Percentiles rank a stretch among this genome's conserved stretches.
Evolutionary conservation across 805 yeast genomes (phyloP).

Genomic region (Pichia manshurica): DNA sequence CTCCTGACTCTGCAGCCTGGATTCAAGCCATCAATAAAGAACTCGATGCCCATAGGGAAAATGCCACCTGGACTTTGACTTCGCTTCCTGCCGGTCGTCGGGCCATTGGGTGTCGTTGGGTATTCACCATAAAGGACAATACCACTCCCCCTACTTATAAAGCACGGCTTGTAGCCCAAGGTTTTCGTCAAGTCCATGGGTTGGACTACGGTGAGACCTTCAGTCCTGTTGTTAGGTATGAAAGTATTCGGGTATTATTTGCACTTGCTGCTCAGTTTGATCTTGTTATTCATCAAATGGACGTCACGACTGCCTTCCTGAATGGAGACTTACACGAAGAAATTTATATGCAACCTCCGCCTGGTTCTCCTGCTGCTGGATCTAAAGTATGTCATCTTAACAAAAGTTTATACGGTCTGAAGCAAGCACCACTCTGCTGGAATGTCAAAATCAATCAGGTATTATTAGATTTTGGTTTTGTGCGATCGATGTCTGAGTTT

Average conservation of each 20-base stretch:
- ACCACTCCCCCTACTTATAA: slow-evolving; percentile 4
- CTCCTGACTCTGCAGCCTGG: background rate
- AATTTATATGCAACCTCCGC: background rate
- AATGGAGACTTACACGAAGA: slow-evolving; percentile 10
- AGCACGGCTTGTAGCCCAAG: slow-evolving; percentile 7
- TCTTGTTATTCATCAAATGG: slow-evolving; percentile 14
- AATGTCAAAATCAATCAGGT: slow-evolving; percentile 1
- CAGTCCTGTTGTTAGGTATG: slow-evolving; percentile 4
- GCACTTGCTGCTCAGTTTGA: slow-evolving; percentile 8
- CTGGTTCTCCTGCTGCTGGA: slow-evolving; percentile 1
- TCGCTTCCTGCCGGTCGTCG: background rate
- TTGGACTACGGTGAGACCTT: slow-evolving; percentile 4
- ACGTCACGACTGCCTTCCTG: slow-evolving; percentile 15
- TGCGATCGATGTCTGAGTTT: background rate
- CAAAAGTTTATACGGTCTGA: background rate
- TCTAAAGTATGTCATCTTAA: background rate
- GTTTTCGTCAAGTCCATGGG: slow-evolving; percentile 6
- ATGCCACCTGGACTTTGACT: background rate
- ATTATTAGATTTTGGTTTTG: background rate
- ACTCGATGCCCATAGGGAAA: background rate
- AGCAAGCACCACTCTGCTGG: background rate
- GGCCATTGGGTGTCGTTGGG: slow-evolving; percentile 8
- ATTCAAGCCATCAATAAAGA: background rate
- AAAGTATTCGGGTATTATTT: slow-evolving; percentile 9
- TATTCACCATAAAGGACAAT: slow-evolving; percentile 4